A percentile compares a stretch with the other conserved stretches of the same genome.
Conservation (phyloP, 1,284 basidiomycete species). For the Moesziomyces aphidis region DNA sequence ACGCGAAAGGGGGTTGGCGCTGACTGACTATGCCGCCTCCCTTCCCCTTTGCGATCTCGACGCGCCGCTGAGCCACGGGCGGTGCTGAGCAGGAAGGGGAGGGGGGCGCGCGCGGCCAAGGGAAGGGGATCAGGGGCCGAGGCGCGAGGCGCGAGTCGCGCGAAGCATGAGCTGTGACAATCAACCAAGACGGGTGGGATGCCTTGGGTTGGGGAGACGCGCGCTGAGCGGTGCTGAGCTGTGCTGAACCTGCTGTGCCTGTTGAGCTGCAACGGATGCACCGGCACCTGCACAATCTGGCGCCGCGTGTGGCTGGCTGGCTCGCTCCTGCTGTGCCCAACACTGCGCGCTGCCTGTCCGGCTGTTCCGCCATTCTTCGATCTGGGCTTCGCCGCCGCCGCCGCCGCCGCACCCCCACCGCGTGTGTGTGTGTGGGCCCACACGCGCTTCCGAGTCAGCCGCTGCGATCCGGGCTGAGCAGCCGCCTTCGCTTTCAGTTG, state of each 20-base stretch:
- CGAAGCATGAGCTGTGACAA: background rate
- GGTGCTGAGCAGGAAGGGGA: background rate
- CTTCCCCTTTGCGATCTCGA: no score
- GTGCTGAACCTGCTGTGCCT: no score
- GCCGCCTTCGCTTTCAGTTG: no score
- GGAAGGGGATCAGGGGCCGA: background rate
- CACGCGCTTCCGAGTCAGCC: no score
- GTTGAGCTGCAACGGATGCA: no score
- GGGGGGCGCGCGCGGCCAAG: no score
- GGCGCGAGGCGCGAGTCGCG: background rate
- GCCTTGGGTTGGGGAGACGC: no score
- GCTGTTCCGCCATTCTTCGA: constrained; percentile 2
- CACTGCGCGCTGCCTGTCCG: background rate
- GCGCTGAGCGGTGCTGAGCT: no score
- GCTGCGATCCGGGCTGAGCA: constrained; percentile 1
- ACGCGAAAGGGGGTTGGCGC: no score
- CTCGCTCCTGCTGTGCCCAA: background rate
- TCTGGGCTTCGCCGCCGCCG: background rate
- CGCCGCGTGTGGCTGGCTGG: background rate
- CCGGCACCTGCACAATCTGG: background rate
- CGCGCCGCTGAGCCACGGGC: background rate
- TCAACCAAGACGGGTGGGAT: background rate
- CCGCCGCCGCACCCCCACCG: no score
- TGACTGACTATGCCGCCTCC: no score
- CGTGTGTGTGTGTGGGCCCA: no score